Base-by-base conservation (phyloP, 2,329 filamentous ascomycete species). In the Colletotrichum coccodes region DNA sequence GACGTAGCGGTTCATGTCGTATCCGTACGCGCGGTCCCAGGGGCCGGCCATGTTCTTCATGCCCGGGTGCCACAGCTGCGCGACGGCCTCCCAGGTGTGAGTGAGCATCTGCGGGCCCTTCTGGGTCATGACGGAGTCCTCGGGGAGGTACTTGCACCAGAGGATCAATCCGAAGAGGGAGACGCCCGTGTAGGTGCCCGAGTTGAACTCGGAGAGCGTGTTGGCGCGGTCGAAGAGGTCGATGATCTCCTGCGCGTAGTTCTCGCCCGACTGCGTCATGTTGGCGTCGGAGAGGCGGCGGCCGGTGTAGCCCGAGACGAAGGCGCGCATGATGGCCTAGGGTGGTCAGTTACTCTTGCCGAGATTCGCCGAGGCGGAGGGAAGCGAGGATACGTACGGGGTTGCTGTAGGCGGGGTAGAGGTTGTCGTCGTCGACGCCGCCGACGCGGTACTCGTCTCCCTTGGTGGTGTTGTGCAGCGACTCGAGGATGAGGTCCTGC, bases 21-120 rank as follows among this genome's bases (percentile, higher is more conserved):
- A 90, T 0, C 88, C 88, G 70, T 91, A 91, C 0, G 84, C 81
- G 0, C 89, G 84, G 75, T 91, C 89, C 89, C 89, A 91, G 0
- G 89, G 89, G 0, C 89, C 89, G 2, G 89, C 89, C 54, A 90
- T 82, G 69, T 91, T 91, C 71, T 83, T 86, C 77, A 91, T 76
- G 2, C 84, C 81, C 1, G 88, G 84, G 60, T 90, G 86, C 80
- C 88, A 91, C 1, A 91, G 80, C 52, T 84, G 72, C 0, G 82
- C 80, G 2, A 87, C 79, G 3, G 82, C 80, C 5, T 82, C 78
- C 89, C 87, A 91, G 0, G 85, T 89, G 16, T 83, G 75, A 5
- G 76, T 70, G 21, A 90, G 81, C 82, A 90, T 88, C 5, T 79
- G 77, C 0, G 82, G 79, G 0, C 83, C 88, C 60, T 86, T 82